These are phyloP conservation scores for Dimocarpus longan DNA, from an alignment of 345 rosid genomes.

Conservation along the genomic window DNA sequence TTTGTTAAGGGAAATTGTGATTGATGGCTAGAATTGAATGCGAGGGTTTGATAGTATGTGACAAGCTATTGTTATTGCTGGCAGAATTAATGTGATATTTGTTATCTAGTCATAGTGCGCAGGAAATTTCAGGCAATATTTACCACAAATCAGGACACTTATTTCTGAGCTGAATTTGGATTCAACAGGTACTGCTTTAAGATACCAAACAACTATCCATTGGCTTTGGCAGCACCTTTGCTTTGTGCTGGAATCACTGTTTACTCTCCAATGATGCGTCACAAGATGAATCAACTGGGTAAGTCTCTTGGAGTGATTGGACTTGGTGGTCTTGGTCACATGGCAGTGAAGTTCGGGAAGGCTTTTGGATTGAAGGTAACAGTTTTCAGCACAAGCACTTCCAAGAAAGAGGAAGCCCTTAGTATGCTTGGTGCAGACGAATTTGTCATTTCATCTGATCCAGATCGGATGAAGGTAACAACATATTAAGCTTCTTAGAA, in stretches of 20 bases:
- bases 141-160: neutral
- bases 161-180: slow-evolving; percentile 13
- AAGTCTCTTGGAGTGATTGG: slow-evolving; percentile 84
- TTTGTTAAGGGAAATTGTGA: neutral
- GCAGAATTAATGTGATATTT: neutral
- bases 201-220: slow-evolving; percentile 67
- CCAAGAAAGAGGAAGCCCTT: slow-evolving; percentile 86
- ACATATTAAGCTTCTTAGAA: neutral
- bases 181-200: slow-evolving; percentile 73
- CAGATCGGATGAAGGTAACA: slow-evolving; percentile 76
- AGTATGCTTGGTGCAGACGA: slow-evolving; percentile 61
- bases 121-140: neutral
- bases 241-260: slow-evolving; percentile 94
- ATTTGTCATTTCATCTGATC: slow-evolving; percentile 73
- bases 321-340: slow-evolving; percentile 93
- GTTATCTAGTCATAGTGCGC: neutral
- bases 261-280: slow-evolving; percentile 78
- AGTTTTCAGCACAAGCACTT: slow-evolving; percentile 76
- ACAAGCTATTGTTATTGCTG: neutral
- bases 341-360: slow-evolving; percentile 96
- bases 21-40: neutral
- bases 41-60: neutral
- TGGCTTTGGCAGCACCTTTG: slow-evolving; percentile 79
- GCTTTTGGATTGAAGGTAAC: slow-evolving; percentile 84
- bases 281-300: slow-evolving; percentile 83